Percentiles rank a stretch among this genome's conserved stretches.
phyloP scores from a whole-genome alignment of 495 filamentous ascomycete genomes.

The Aspergillus carlsbadensis region DNA sequence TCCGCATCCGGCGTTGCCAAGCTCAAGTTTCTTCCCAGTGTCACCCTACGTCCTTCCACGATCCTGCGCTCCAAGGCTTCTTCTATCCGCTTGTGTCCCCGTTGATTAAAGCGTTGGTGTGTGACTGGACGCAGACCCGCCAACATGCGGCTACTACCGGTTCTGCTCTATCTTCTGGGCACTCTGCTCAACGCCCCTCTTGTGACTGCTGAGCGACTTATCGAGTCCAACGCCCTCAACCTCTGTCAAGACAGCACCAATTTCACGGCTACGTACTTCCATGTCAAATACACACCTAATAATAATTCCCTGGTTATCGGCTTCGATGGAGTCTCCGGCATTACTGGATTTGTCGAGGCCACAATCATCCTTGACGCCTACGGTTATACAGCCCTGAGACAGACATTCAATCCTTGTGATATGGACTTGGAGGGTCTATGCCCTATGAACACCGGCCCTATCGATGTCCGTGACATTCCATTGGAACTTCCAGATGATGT shows the following conservation, averaged over 20 bases:
- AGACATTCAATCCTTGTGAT: slow-evolving; percentile 74
- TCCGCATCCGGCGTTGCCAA: slow-evolving; percentile 46
- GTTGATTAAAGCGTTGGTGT: slow-evolving; percentile 1
- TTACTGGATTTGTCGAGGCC: slow-evolving; percentile 80
- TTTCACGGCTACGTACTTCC: slow-evolving; percentile 81
- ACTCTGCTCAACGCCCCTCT: slow-evolving; percentile 34
- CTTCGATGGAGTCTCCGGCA: slow-evolving; percentile 80
- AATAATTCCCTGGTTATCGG: slow-evolving; percentile 71
- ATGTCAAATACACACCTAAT: slow-evolving; percentile 73
- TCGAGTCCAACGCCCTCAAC: slow-evolving; percentile 75
- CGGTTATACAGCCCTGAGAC: slow-evolving; percentile 65
- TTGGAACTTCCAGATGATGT: slow-evolving; percentile 57
- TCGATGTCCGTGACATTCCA: slow-evolving; percentile 68
- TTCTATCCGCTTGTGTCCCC: slow-evolving; percentile 12
- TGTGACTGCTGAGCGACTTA: slow-evolving; percentile 41
- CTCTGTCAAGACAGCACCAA: slow-evolving; percentile 75
- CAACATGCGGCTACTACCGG: slow-evolving; percentile 41
- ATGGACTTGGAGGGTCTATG: slow-evolving; percentile 74
- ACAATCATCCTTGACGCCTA: slow-evolving; percentile 78
- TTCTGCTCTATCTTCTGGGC: slow-evolving; percentile 37
- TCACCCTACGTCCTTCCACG: slow-evolving; percentile 30
- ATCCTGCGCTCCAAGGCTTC: slow-evolving; percentile 13
- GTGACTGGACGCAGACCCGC: not conserved
- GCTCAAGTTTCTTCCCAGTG: slow-evolving; percentile 34
- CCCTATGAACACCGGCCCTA: slow-evolving; percentile 86